phyloP scores from a whole-genome alignment of 768 basidiomycete species.

The Paxillus involutus region DNA sequence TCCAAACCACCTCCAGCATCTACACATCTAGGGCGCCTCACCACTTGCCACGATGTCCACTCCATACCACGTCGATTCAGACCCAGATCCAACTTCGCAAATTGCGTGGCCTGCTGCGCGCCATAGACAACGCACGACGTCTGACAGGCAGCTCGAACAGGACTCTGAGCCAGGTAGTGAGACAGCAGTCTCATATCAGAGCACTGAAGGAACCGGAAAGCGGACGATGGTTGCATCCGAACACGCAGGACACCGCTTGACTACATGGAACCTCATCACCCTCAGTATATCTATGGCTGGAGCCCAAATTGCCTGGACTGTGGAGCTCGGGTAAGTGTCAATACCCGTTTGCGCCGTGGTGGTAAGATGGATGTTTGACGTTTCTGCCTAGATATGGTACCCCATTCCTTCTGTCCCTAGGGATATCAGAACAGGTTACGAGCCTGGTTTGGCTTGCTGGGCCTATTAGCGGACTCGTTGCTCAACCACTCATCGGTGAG shows the following conservation, averaged over 20 bases:
- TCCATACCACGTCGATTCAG: slow-evolving; percentile 47
- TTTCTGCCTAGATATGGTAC: slow-evolving; percentile 77
- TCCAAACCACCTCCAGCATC: not conserved
- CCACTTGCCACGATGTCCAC: slow-evolving; percentile 52
- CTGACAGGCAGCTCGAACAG: slow-evolving; percentile 22
- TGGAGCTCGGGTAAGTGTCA: slow-evolving; percentile 79
- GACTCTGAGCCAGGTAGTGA: slow-evolving; percentile 18
- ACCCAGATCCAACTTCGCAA: slow-evolving; percentile 79
- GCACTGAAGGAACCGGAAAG: slow-evolving; percentile 33
- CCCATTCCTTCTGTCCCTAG: slow-evolving; percentile 81
- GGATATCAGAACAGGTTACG: slow-evolving; percentile 86
- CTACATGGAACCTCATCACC: slow-evolving; percentile 74
- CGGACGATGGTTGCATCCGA: slow-evolving; percentile 14
- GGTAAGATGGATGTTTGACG: slow-evolving; percentile 1
- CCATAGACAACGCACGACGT: slow-evolving; percentile 30
- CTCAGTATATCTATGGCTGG: slow-evolving; percentile 93
- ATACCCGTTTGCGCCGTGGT: not conserved
- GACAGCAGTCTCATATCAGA: slow-evolving; percentile 27
- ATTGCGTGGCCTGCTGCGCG: slow-evolving; percentile 68
- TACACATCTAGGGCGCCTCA: not conserved
- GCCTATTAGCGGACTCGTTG: slow-evolving; percentile 91
- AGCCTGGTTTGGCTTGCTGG: slow-evolving; percentile 95
- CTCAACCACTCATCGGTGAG: slow-evolving; percentile 96
- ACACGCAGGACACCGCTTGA: slow-evolving; percentile 27
- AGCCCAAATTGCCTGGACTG: slow-evolving; percentile 93